Percentiles rank a stretch among this genome's conserved stretches.
These are phyloP conservation scores for Colletotrichum spinosum DNA, from an alignment of 2,329 filamentous ascomycete genomes.

Conservation along the genomic window DNA sequence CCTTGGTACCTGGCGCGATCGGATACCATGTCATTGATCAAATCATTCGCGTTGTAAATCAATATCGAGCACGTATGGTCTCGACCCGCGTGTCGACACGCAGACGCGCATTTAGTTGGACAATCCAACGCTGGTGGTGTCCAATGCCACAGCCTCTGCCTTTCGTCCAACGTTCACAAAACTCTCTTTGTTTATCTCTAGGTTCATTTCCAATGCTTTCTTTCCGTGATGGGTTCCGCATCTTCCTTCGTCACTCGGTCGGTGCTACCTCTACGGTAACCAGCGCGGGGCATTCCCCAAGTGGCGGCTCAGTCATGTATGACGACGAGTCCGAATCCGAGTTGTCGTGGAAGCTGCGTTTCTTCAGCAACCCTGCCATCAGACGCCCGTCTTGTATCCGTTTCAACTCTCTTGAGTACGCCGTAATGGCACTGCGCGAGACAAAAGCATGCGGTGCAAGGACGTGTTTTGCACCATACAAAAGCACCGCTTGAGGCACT, in stretches of 20 bases:
- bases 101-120: background rate
- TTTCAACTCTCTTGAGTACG: background rate
- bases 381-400: background rate
- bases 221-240: background rate
- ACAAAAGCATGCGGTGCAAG: background rate
- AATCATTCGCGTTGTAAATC: slow-evolving; percentile 1
- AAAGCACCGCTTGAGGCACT: slow-evolving; percentile 2
- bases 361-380: background rate
- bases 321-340: background rate
- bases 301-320: background rate
- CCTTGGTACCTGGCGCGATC: background rate
- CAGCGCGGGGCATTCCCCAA: background rate
- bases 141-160: slow-evolving; percentile 8
- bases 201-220: background rate
- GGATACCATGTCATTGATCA: background rate
- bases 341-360: background rate
- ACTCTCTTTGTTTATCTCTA: background rate
- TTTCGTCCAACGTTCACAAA: background rate
- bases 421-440: slow-evolving; percentile 1
- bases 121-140: slow-evolving; percentile 12
- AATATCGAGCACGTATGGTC: slow-evolving; percentile 8
- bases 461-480: slow-evolving; percentile 1
- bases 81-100: background rate
- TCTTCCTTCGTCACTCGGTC: background rate
- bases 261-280: background rate